Evolutionary conservation across 1,284 basidiomycete species (phyloP).

Genomic region (Trichosporon sp.): DNA sequence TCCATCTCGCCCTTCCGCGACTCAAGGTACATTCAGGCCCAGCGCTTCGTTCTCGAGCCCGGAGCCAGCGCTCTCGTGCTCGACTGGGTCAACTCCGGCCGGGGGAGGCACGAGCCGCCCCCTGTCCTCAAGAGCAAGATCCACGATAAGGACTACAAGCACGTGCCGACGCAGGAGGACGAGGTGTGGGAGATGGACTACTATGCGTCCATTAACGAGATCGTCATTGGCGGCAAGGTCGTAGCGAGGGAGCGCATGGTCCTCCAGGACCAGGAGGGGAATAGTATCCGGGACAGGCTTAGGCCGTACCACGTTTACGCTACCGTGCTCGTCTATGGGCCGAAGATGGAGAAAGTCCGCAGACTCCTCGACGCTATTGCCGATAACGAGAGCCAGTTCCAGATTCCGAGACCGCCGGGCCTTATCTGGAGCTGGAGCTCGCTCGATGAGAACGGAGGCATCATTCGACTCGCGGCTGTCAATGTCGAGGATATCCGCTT

Average conservation of each 20-base stretch:
- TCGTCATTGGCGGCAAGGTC: slow-evolving; percentile 54
- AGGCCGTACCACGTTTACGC: slow-evolving; percentile 47
- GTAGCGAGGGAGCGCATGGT: slow-evolving; percentile 21
- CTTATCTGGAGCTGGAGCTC: slow-evolving; percentile 43
- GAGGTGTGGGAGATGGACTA: slow-evolving; percentile 85
- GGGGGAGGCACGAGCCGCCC: slow-evolving; percentile 38
- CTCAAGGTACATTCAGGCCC: slow-evolving; percentile 75
- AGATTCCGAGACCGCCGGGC: slow-evolving; percentile 27
- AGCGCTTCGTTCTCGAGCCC: slow-evolving; percentile 56
- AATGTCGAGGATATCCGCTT: slow-evolving; percentile 41
- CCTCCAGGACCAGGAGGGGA: slow-evolving; percentile 7
- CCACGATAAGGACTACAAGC: neutral
- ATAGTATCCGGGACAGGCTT: slow-evolving; percentile 12
- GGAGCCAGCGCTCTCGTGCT: slow-evolving; percentile 62
- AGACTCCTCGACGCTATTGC: slow-evolving; percentile 22
- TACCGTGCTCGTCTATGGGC: slow-evolving; percentile 43
- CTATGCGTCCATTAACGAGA: slow-evolving; percentile 81
- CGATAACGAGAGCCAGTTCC: slow-evolving; percentile 34
- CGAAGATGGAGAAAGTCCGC: slow-evolving; percentile 27
- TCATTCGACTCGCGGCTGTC: slow-evolving; percentile 40
- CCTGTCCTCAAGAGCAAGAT: neutral
- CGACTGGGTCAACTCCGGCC: slow-evolving; percentile 87
- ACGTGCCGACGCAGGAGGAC: slow-evolving; percentile 45
- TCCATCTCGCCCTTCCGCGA: slow-evolving; percentile 83
- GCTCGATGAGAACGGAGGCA: slow-evolving; percentile 30